phyloP scores from a whole-genome alignment of 345 rosid genomes.

The Murraya paniculata region DNA sequence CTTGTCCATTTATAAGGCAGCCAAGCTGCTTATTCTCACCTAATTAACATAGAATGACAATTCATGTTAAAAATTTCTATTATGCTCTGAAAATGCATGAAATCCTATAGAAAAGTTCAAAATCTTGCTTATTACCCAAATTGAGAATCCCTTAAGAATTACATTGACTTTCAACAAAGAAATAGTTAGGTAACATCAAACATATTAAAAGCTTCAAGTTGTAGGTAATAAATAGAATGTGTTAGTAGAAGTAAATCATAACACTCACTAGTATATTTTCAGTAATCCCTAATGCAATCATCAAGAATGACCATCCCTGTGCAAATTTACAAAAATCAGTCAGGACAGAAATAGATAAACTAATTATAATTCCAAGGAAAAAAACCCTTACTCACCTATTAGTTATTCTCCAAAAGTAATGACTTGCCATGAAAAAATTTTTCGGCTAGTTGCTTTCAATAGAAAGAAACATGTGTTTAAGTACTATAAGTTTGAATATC shows the following conservation, averaged over 20 bases:
- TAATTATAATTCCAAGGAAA: no score
- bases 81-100: slow-evolving; percentile 9
- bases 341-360: no score
- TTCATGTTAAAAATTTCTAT: slow-evolving; percentile 7
- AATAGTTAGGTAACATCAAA: background rate
- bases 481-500: no score
- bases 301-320: slow-evolving; percentile 96
- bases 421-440: no score
- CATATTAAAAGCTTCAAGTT: background rate
- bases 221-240: background rate
- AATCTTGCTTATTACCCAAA: background rate
- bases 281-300: slow-evolving; percentile 98
- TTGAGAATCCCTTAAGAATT: background rate
- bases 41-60: slow-evolving; percentile 29
- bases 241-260: background rate
- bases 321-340: no score
- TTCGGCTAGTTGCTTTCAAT: no score
- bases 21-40: slow-evolving; percentile 99
- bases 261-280: slow-evolving; percentile 93
- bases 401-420: no score
- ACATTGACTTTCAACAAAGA: background rate
- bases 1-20: slow-evolving; percentile 97
- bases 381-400: no score
- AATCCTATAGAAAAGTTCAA: background rate
- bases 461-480: no score